Evolutionary conservation across 805 yeast species (phyloP).

Genomic region (Candida verbasci): DNA sequence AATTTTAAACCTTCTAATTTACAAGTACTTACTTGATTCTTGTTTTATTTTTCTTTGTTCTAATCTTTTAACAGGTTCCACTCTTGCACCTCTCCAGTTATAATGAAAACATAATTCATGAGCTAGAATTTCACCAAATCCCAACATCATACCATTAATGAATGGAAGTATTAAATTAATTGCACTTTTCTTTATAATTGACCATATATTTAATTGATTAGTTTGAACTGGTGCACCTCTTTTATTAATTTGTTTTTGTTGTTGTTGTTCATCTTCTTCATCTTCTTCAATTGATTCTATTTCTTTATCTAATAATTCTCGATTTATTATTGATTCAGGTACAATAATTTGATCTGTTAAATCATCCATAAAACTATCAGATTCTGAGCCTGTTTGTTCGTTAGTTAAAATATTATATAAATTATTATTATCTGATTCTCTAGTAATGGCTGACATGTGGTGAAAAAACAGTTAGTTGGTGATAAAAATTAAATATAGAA

Average conservation of each 20-base stretch:
- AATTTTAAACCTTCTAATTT: not conserved
- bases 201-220: constrained; percentile 27
- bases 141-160: constrained; percentile 90
- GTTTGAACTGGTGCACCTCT: too few species aligned
- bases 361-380: too few species aligned
- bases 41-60: constrained; percentile 16
- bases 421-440: too few species aligned
- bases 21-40: constrained; percentile 16
- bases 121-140: constrained; percentile 92
- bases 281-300: not conserved
- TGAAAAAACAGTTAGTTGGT: too few species aligned
- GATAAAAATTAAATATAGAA: too few species aligned
- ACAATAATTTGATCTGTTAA: too few species aligned
- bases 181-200: constrained; percentile 46
- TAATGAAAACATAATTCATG: constrained; percentile 83
- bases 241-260: not conserved
- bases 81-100: constrained; percentile 73
- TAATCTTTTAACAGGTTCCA: constrained; percentile 35
- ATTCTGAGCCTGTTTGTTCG: too few species aligned
- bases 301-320: too few species aligned
- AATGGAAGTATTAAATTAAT: constrained; percentile 83
- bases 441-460: too few species aligned
- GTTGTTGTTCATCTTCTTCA: not conserved
- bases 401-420: too few species aligned
- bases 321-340: too few species aligned